Conservation (phyloP, 2,329 filamentous ascomycete genomes). For the Pseudocercospora crystallina region DNA sequence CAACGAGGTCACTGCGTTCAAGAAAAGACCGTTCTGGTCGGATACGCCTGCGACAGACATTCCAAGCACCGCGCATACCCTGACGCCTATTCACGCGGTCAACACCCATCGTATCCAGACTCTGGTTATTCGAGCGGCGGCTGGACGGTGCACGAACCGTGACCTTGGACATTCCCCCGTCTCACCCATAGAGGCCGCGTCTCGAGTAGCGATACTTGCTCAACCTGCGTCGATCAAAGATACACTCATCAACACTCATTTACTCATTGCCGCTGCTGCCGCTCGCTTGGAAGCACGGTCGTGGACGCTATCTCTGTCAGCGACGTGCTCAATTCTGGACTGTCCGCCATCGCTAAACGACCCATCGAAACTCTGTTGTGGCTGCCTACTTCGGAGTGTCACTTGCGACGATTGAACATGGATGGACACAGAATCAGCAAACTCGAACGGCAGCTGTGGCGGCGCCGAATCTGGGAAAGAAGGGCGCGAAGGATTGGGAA, state of each 20-base stretch:
- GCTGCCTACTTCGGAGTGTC: too few relatives aligned
- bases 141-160: constrained; percentile 6
- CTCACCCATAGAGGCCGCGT: too few relatives aligned
- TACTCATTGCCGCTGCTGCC: background rate
- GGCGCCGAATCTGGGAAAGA: background rate
- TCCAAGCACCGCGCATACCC: constrained; percentile 15
- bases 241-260: background rate
- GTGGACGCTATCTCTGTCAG: too few relatives aligned
- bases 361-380: background rate
- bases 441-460: too few relatives aligned
- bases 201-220: too few relatives aligned
- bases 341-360: too few relatives aligned
- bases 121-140: constrained; percentile 26
- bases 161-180: background rate
- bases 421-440: too few relatives aligned
- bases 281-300: too few relatives aligned
- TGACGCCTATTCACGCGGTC: background rate
- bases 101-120: constrained; percentile 12
- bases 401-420: too few relatives aligned
- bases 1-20: constrained; percentile 70
- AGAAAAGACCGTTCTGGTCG: constrained; percentile 76
- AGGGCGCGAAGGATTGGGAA: constrained; percentile 4
- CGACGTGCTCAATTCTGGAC: too few relatives aligned
- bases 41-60: constrained; percentile 65
- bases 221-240: too few relatives aligned